Conservation (phyloP, 331 rosid genomes). For the Rhamnella rubrinervis region DNA sequence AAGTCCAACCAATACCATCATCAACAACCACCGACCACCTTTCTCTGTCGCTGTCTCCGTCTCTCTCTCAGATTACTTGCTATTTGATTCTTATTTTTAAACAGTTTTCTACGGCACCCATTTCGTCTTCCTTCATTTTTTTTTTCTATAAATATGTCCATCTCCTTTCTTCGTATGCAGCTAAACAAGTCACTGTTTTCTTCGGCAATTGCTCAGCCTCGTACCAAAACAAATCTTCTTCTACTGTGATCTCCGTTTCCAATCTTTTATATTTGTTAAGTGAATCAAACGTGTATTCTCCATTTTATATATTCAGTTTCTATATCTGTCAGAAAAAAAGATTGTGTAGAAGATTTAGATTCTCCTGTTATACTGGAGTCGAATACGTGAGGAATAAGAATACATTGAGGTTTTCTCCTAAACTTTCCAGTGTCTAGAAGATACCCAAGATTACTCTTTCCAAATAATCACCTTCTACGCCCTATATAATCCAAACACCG, state of each 20-base stretch:
- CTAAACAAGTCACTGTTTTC: neutral
- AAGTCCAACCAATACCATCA: neutral
- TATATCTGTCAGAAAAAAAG: too few species aligned
- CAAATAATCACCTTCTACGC: neutral
- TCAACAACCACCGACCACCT: conserved; percentile 18
- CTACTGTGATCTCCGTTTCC: neutral
- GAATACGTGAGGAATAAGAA: too few species aligned
- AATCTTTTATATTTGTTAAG: conserved; percentile 2
- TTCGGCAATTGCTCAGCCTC: neutral
- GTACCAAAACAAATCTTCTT: neutral
- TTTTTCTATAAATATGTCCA: conserved; percentile 17
- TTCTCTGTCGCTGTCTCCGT: neutral
- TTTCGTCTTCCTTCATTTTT: neutral
- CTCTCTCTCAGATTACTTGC: neutral
- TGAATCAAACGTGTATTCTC: neutral
- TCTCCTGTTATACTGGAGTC: too few species aligned
- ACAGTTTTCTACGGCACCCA: neutral
- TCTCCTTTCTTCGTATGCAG: conserved; percentile 6
- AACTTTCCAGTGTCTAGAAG: too few species aligned
- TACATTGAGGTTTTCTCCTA: too few species aligned
- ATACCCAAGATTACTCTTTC: neutral
- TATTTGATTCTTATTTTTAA: conserved; percentile 2
- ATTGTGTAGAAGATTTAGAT: too few species aligned
- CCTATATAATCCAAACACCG: neutral
- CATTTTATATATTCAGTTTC: too few species aligned